Base-by-base conservation (phyloP, 176 grass and related monocot genomes). In the Cymbopogon citratus region DNA sequence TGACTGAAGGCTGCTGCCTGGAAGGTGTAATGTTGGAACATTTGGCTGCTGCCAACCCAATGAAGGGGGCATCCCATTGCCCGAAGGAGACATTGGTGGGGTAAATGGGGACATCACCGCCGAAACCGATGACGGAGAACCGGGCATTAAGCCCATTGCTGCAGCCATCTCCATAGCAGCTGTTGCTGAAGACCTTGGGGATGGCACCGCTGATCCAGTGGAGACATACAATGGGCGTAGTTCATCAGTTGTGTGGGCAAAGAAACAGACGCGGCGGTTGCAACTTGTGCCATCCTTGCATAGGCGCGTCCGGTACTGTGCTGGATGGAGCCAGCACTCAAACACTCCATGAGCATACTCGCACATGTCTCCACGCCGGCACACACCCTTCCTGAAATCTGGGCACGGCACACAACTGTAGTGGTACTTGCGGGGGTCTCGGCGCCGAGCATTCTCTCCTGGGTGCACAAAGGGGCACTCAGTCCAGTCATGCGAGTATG, bases 381-480 rank as follows among this genome's bases (percentile, higher is more conserved):
- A 95, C 35, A 91, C 87, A 7, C 90, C 93, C 54, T 95, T 95
- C 34, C 93, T 86, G 78, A 92, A 95, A 41, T 95, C 93, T 2
- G 93, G 93, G 71, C 93, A 95, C 1, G 93, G 93, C 52, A 95
- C 93, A 43, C 93, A 95, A n/a, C 89, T 92, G 74, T 95, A 95
- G 74, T 92, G 90, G 29, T 87, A 95, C 81, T 95, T 95, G 60
- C 92, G 86, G 1, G 92, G 92, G 69, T 95, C 93, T 29, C 92
- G 82, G 14, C 93, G 86, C 23, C 93, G 76, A 18, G 93, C 93
- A 69, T 95, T 95, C 93, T 95, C 93, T 45, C 93, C 93, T 13
- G 93, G 93, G 78, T 95, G 93, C 61, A 95, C 93, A 52, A 95
- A 95, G 45, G 92, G 93, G 79, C 93, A 95, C 87, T 95, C 93